Base-by-base conservation (phyloP, 2,329 filamentous ascomycete species). In the Alternaria sp. region DNA sequence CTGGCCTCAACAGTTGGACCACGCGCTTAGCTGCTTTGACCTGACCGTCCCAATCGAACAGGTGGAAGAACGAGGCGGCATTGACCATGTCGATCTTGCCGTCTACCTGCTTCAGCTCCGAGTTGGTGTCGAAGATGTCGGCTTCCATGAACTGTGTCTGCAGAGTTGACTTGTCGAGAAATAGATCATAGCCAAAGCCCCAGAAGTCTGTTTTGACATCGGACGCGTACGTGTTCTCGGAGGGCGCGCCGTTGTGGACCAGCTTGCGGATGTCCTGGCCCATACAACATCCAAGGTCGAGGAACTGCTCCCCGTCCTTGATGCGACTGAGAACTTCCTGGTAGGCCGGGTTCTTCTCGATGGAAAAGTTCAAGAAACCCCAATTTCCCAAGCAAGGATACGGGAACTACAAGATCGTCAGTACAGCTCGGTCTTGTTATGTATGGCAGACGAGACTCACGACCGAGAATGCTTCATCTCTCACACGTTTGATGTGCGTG, bases 111-210 rank as follows among this genome's bases (percentile, higher is more conserved):
- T 73, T 74, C 30, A 83, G 63, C 8, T 65, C 66, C 1, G 76
- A 77, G 12, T 74, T 62, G 7, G 67, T 30, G 37, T 77, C 71
- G 33, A 79, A 73, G 33, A 88, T 76, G 63, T 88, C 84, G 20
- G 85, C 87, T 4, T 82, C 73, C 43, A 89, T 80, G 68, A 89
- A 88, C 2, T 78, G 81, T 1, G 82, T 82, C 30, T 80, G 82
- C 11, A 88, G 73, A 21, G 64, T 81, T 4, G 77, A 67, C 47
- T 71, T 71, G 67, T 81, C 79, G 5, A 70, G 66, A 60, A 81
- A 81, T 30, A 81, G 61, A 12, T 78, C 72, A 59, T 78, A 88
- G 20, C 88, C 87, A 18, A 87, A 78, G 18, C 87, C 82, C 67
- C 88, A 82, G 68, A 90, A 87, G 3, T 71, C 64, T 9, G 67